Percentiles rank a stretch among this genome's conserved stretches.
Conservation (phyloP, 139 green algal genomes). For the Picochlorum sp. region DNA sequence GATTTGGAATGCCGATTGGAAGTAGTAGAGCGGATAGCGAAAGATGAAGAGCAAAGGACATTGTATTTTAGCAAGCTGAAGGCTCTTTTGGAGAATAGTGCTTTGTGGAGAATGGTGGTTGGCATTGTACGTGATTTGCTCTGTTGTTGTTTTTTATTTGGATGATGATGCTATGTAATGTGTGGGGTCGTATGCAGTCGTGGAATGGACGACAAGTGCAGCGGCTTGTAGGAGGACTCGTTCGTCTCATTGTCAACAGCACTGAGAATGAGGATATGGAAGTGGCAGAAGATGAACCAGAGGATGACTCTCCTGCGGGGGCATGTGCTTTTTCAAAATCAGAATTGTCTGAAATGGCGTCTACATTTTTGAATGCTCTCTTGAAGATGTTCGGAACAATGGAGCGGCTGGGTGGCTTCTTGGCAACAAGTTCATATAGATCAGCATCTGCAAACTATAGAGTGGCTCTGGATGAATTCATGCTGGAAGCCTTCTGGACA, state of each 20-base stretch:
- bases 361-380: slow-evolving; percentile 18
- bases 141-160: too few relatives aligned
- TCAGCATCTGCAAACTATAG: background rate
- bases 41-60: background rate
- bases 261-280: slow-evolving; percentile 10
- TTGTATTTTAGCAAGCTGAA: background rate
- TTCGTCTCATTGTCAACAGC: background rate
- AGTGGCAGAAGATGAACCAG: slow-evolving; percentile 7
- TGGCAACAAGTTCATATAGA: background rate
- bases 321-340: slow-evolving; percentile 18
- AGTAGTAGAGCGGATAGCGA: slow-evolving; percentile 5
- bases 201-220: background rate
- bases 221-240: background rate
- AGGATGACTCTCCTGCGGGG: slow-evolving; percentile 9
- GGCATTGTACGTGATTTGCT: background rate
- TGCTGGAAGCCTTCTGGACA: slow-evolving; percentile 13
- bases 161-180: too few relatives aligned
- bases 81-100: slow-evolving; percentile 15
- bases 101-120: slow-evolving; percentile 19
- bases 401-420: slow-evolving; percentile 22
- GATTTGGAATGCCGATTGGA: slow-evolving; percentile 12
- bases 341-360: slow-evolving; percentile 18
- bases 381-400: slow-evolving; percentile 26
- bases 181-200: background rate
- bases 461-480: slow-evolving; percentile 9